phyloP scores from a whole-genome alignment of 805 yeast genomes.

The Blastobotrys robertii region DNA sequence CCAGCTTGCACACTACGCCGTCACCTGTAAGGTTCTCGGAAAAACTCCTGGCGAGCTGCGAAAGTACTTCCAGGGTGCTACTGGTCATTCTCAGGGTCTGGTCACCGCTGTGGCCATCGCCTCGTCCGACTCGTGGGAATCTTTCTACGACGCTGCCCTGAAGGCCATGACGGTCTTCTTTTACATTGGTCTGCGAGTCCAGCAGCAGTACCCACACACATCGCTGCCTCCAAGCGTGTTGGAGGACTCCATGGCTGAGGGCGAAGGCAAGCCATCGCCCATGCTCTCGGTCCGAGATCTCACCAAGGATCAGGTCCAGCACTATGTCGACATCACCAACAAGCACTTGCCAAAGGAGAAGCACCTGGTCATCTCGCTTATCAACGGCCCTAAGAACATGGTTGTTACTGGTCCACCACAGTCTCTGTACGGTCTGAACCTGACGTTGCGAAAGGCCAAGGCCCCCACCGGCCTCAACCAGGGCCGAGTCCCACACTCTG shows the following conservation, averaged over 20 bases:
- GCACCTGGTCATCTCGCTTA: constrained; percentile 80
- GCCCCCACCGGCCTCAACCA: constrained; percentile 93
- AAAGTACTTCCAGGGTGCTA: constrained; percentile 39
- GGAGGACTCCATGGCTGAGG: constrained; percentile 84
- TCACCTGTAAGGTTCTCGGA: constrained; percentile 77
- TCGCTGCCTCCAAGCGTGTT: constrained; percentile 88
- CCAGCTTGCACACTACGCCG: constrained; percentile 87
- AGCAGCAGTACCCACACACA: constrained; percentile 84
- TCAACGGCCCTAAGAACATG: constrained; percentile 92
- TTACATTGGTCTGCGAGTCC: constrained; percentile 88
- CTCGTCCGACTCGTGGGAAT: constrained; percentile 71
- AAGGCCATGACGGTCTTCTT: constrained; percentile 80
- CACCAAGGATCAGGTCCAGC: constrained; percentile 67
- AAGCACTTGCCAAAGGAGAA: constrained; percentile 86
- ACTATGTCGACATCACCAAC: constrained; percentile 76
- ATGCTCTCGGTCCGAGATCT: constrained; percentile 93
- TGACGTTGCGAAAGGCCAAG: constrained; percentile 85
- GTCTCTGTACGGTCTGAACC: constrained; percentile 89
- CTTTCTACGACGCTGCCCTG: constrained; percentile 59
- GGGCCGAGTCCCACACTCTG: constrained; percentile 85
- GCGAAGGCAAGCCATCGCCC: constrained; percentile 96
- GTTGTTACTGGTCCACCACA: constrained; percentile 98
- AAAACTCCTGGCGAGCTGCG: constrained; percentile 83
- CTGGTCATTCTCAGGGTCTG: constrained; percentile 44
- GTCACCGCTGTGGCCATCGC: constrained; percentile 91